These are phyloP conservation scores for Colletotrichum costaricense DNA, from an alignment of 2,329 filamentous ascomycete genomes.

Conservation along the genomic window DNA sequence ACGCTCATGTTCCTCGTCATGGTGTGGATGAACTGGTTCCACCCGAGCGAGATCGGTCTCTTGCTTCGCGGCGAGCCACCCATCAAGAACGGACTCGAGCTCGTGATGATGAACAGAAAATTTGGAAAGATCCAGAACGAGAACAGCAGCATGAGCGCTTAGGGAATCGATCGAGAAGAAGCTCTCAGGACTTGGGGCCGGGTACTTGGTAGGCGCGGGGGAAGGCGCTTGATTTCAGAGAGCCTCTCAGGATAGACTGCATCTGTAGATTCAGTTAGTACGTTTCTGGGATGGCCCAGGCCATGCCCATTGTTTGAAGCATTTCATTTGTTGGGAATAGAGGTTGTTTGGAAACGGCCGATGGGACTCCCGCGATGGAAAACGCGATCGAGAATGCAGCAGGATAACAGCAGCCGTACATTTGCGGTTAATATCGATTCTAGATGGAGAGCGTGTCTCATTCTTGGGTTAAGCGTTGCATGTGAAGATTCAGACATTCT, in stretches of 20 bases:
- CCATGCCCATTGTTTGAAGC: neutral
- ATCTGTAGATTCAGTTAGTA: neutral
- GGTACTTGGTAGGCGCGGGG: too few species aligned
- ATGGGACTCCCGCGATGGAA: too few species aligned
- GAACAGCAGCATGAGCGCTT: constrained; percentile 21
- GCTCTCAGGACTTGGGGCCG: neutral
- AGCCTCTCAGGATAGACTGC: neutral
- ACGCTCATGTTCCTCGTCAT: constrained; percentile 54
- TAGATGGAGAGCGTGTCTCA: neutral
- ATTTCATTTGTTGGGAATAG: neutral
- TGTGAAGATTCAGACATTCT: neutral
- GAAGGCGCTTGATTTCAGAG: neutral
- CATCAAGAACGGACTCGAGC: constrained; percentile 30
- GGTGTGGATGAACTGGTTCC: constrained; percentile 39
- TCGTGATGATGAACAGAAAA: constrained; percentile 6
- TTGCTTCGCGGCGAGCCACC: constrained; percentile 26
- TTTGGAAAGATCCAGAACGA: constrained; percentile 13
- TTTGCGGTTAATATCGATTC: neutral
- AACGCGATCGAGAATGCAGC: neutral
- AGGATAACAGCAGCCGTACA: neutral
- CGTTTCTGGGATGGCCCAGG: accelerated
- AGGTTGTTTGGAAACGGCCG: neutral
- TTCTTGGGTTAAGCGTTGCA: neutral
- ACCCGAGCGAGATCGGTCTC: constrained; percentile 32
- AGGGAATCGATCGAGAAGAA: neutral